Base-by-base conservation (phyloP, 2,329 filamentous ascomycete genomes). In the Neocatenulostroma microsporum region DNA sequence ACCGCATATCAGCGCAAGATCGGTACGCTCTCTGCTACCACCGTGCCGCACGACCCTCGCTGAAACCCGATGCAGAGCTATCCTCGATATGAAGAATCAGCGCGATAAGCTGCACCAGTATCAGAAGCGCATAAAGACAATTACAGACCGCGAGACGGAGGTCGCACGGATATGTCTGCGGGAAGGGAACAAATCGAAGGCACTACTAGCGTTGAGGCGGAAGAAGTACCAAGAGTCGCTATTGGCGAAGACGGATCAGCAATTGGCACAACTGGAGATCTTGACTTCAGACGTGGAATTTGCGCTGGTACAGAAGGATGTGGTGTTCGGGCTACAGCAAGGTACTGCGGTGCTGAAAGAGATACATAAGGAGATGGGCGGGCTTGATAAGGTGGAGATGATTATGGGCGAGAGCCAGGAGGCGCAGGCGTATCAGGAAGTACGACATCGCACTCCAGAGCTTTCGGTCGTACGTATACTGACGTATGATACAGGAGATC, bases 161-260 rank as follows among this genome's bases (percentile, higher is more conserved):
- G 82, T 94, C 40, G 89, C 91, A 15, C 79, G 77, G 49, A 74
- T 85, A 67, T 88, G 93, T 66, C 73, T 96, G 14, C 78, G 79
- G 13, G 73, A 76, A 42, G 81, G 83, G 54, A 84, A 95, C 66
- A 88, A 86, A 63, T 68, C 74, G 49, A 79, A 80, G 45, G 91
- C 91, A 1, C 74, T 95, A 15, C 74, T 96, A 21, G 91, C 91
- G 1, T 73, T 98, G 42, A 82, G 91, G 39, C 78, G 88, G 50
- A 95, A 95, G 67, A 98, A 96, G 62, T 96, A 94, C 70, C 91
- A 98, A 61, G 84, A 96, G 61, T 81, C 84, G 18, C 73, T 96
- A 15, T 73, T 96, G 10, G 72, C 76, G 42, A 89, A 94, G 68
- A 95, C 89, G 10, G 89, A 98, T 63, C 77, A 78, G 39, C 89